Evolutionary conservation across 2,329 filamentous ascomycete species (phyloP).

Genomic region (Colletotrichum siamense): DNA sequence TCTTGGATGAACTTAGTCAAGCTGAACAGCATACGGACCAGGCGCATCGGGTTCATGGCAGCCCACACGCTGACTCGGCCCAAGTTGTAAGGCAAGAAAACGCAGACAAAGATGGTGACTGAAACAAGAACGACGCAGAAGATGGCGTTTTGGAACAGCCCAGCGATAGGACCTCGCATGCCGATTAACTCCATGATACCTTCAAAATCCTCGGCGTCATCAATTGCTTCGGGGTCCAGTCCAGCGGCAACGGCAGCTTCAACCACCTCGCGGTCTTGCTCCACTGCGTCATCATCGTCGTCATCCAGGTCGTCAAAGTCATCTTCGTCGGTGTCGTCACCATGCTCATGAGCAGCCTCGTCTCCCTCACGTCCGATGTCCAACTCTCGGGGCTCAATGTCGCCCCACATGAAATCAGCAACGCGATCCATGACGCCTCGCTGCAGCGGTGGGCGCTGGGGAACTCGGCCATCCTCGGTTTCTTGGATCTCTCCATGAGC

Average conservation of each 20-base stretch:
- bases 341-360: constrained; percentile 59
- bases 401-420: constrained; percentile 68
- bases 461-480: constrained; percentile 1
- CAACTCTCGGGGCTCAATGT: constrained; percentile 46
- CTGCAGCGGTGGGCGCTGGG: constrained; percentile 23
- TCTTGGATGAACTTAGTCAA: constrained; percentile 84
- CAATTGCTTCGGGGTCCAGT: constrained; percentile 76
- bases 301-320: constrained; percentile 35
- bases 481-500: background rate
- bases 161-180: constrained; percentile 90
- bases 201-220: constrained; percentile 93
- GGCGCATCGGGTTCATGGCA: constrained; percentile 78
- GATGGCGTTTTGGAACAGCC: constrained; percentile 91
- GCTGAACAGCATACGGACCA: constrained; percentile 75
- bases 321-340: constrained; percentile 45
- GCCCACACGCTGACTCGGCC: constrained; percentile 85
- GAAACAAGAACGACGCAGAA: constrained; percentile 93
- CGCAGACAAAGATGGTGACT: constrained; percentile 81
- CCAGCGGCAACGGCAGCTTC: constrained; percentile 71
- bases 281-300: constrained; percentile 35
- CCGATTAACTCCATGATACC: constrained; percentile 95
- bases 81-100: constrained; percentile 91
- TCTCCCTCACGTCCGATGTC: constrained; percentile 30
- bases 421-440: constrained; percentile 48
- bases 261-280: constrained; percentile 62